Evolutionary conservation across 352 stramenopile genomes (phyloP).

Genomic region (Saprolegnia diclina): DNA sequence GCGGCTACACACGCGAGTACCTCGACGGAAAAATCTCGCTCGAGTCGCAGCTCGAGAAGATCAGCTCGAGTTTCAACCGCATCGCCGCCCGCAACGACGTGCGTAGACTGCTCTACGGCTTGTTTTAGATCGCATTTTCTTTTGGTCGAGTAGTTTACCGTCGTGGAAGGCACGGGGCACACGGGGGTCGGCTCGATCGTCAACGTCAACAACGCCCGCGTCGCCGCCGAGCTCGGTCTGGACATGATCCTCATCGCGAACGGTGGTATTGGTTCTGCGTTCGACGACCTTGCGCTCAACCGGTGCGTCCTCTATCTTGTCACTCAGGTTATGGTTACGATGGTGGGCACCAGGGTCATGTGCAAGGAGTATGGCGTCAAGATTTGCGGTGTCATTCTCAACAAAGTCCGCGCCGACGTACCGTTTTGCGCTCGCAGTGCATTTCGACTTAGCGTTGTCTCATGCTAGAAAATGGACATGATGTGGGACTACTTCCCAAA

Average conservation of each 20-base stretch:
- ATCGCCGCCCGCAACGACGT: slow-evolving; percentile 65
- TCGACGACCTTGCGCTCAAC: slow-evolving; percentile 93
- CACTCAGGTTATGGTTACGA: background rate
- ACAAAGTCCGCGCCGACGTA: slow-evolving; percentile 87
- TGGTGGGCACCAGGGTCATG: slow-evolving; percentile 38
- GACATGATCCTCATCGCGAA: slow-evolving; percentile 95
- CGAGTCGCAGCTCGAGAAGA: slow-evolving; percentile 61
- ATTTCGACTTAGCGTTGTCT: slow-evolving; percentile 26
- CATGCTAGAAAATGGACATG: slow-evolving; percentile 66
- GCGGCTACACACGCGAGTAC: slow-evolving; percentile 94
- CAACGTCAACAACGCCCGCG: slow-evolving; percentile 93
- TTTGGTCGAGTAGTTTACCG: slow-evolving; percentile 46
- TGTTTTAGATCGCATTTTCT: slow-evolving; percentile 21
- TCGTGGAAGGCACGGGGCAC: slow-evolving; percentile 85
- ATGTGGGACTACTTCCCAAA: slow-evolving; percentile 84
- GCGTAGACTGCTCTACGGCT: background rate
- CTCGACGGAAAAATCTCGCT: slow-evolving; percentile 90
- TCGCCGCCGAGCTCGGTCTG: slow-evolving; percentile 87
- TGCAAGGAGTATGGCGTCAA: slow-evolving; percentile 90
- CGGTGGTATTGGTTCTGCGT: slow-evolving; percentile 91
- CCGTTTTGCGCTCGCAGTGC: slow-evolving; percentile 30
- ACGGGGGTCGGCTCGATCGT: slow-evolving; percentile 96
- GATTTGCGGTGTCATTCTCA: slow-evolving; percentile 93
- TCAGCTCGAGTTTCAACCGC: slow-evolving; percentile 57
- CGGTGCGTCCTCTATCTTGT: slow-evolving; percentile 35